These are phyloP conservation scores for Aureobasidium vineae DNA, from an alignment of 2,329 filamentous ascomycete species.

Conservation along the genomic window DNA sequence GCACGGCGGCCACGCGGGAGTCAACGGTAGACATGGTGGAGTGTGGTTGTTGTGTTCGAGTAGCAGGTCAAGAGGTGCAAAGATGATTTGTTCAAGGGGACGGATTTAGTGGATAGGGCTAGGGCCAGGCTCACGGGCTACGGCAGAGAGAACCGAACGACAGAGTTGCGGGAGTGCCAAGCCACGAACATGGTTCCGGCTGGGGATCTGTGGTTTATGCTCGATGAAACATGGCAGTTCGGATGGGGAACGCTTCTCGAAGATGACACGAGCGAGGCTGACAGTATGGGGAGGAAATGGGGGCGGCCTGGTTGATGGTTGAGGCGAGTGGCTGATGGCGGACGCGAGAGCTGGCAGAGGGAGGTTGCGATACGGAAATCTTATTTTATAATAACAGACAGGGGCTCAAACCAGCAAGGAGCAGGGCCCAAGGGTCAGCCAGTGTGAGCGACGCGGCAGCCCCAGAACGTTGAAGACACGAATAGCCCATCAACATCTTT, in stretches of 20 bases:
- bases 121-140: neutral
- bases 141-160: slow-evolving; percentile 8
- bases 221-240: slow-evolving; percentile 7
- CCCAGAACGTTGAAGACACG: slow-evolving; percentile 16
- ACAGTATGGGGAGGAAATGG: neutral
- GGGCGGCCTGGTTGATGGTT: neutral
- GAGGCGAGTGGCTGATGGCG: neutral
- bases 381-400: slow-evolving; percentile 13
- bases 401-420: neutral
- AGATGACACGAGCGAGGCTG: neutral
- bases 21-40: slow-evolving; percentile 49
- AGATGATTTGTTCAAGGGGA: neutral
- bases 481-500: neutral
- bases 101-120: neutral
- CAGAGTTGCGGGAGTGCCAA: slow-evolving; percentile 10
- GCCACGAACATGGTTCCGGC: neutral
- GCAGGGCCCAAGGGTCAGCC: neutral
- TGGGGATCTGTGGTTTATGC: neutral
- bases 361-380: slow-evolving; percentile 7
- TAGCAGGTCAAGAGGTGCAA: neutral
- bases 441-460: slow-evolving; percentile 7
- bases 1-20: slow-evolving; percentile 51
- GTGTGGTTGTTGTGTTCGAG: neutral
- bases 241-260: slow-evolving; percentile 7
- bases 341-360: neutral